Base-by-base conservation (phyloP, 179 eudicot species). In the Amaranthus tricolor region DNA sequence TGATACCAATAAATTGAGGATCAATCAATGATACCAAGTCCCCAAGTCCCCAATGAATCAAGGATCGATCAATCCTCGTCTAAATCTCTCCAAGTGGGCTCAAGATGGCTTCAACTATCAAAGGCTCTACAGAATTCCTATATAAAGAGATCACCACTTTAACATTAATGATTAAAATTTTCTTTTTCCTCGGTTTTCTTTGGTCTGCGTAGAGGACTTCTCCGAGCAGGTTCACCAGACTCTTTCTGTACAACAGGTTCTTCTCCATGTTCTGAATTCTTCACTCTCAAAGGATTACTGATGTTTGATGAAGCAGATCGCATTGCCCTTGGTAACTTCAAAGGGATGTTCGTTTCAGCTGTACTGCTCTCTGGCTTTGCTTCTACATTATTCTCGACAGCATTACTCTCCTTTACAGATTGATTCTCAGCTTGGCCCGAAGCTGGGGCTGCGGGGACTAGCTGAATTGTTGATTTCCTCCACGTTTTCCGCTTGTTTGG, bases 261-360 rank as follows among this genome's bases (percentile, higher is more conserved):
- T 57, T 76, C 86, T 8, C 79, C 78, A 51, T 82, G 85, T 48
- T 89, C 91, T 4, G 84, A 70, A 78, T 94, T 94, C 82, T 89
- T 87, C 68, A 89, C 97, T 76, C 88, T 85, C 71, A 92, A 79
- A 8, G 81, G 88, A 52, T 82, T 87, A 84, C 65, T 84, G 55
- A 55, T 85, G 65, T 83, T 88, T 52, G 92, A 62, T 53, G 82
- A 64, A 7, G 87, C 79, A 63, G 95, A 82, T 7, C 97, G 78
- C 90, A 90, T 90, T 9, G 95, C 92, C 79, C 97, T 84, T 0
- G 99, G 97, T 40, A 93, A 77, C 74, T 80, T 94, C 62, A 85
- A 66, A 3, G 97, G 88, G 69, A 86, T 86, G 50, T 87, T 86
- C 48, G 75, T 68, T 67, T 77, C 91, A 13, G 65, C 24, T 19